Evolutionary conservation across 306 rosid genomes (phyloP), one percentile per base, ranked within the genome.

Genomic region (Vicia faba): DNA sequence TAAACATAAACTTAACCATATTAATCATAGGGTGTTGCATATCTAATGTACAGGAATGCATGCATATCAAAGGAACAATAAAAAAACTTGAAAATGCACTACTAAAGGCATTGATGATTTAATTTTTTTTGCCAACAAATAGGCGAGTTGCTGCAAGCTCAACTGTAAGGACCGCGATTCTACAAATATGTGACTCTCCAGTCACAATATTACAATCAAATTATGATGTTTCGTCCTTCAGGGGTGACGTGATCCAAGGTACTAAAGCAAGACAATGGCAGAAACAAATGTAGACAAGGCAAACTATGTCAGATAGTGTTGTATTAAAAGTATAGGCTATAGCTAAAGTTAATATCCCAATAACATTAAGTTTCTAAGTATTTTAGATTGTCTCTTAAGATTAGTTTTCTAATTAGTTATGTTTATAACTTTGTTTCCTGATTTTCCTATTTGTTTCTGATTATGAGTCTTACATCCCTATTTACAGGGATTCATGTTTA

Each of bases 171-270:
- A 36, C 59, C 49, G 58, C 20, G 15, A 20, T 18, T 51, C 9
- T 44, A 45, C 45, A 40, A 73, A 53, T 66, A 71, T 41, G 46
- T 60, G 60, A 49, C 49, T 73, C 57, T 39, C 19, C 73, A 48
- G 60, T 43, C 66, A 51, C 63, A 44, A 19, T 39, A n/a, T 53
- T 60, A 19, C 41, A 60, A 41, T 38, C 44, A 61, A 66, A 43
- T 44, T 11, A 48, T 18, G 68, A 41, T 29, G 14, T 23, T 25
- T 15, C 33, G 63, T 50, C 44, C 5, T 36, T 16, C 61, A 57
- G 40, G 28, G 73, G 19, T 35, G 7, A 50, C 58, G 28, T 19
- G 39, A 57, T 59, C 65, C 20, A 48, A 40, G 45, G 43, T 41
- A 58, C 29, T 58, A 39, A 45, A 46, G 55, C 55, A 35, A 62